Conservation (phyloP, 192 early-diverging fungal genomes). For the Coemansia sp. region DNA sequence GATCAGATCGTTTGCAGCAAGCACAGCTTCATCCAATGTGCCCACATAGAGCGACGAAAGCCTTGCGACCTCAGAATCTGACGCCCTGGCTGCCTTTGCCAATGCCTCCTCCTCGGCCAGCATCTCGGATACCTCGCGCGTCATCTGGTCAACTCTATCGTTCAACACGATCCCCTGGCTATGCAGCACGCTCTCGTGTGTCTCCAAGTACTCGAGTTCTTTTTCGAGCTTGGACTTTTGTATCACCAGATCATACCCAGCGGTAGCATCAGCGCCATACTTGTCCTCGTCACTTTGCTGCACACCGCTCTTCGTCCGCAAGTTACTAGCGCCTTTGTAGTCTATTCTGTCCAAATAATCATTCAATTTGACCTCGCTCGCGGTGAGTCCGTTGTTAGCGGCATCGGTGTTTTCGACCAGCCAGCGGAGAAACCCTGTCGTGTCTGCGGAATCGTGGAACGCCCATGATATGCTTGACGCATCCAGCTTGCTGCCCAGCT, state of each 20-base stretch:
- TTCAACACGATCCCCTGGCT: conserved; percentile 21
- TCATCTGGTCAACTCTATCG: conserved; percentile 26
- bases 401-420: conserved; percentile 34
- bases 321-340: conserved; percentile 1
- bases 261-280: not conserved
- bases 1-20: conserved; percentile 27
- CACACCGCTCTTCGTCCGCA: not conserved
- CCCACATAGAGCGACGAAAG: conserved; percentile 25
- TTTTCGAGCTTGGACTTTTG: conserved; percentile 3
- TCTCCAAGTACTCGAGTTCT: conserved; percentile 13
- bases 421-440: conserved; percentile 38
- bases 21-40: conserved; percentile 24
- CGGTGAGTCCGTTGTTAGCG: conserved; percentile 24
- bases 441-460: conserved; percentile 44
- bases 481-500: conserved; percentile 9
- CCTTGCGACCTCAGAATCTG: conserved; percentile 34
- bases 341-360: conserved; percentile 34
- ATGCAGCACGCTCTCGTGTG: conserved; percentile 14
- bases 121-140: conserved; percentile 24
- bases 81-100: conserved; percentile 11
- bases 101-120: conserved; percentile 33
- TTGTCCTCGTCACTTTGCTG: not conserved
- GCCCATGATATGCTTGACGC: conserved; percentile 50
- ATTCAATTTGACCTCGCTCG: conserved; percentile 34
- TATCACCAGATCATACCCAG: conserved; percentile 28